A percentile compares a stretch with the other conserved stretches of the same genome.
Evolutionary conservation across 257 asterid species (phyloP).

Genomic region (Solanum infundibuliforme): DNA sequence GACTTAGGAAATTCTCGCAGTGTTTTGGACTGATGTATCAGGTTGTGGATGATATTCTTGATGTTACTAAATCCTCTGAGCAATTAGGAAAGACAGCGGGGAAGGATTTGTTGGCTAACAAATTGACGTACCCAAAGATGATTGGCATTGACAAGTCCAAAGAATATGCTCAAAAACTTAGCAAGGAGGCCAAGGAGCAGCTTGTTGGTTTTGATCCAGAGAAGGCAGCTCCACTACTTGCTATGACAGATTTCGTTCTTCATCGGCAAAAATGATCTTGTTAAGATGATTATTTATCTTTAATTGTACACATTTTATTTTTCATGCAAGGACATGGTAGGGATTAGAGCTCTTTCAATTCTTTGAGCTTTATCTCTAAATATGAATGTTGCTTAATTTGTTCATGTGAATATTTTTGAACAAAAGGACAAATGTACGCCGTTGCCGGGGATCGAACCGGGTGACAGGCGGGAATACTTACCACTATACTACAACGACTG

Average conservation of each 20-base stretch:
- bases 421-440: slow-evolving; percentile 1
- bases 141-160: slow-evolving; percentile 45
- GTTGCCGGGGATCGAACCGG: slow-evolving; percentile 36
- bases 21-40: slow-evolving; percentile 46
- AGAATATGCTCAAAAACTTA: slow-evolving; percentile 42
- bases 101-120: slow-evolving; percentile 44
- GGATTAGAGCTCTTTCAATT: not conserved
- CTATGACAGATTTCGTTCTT: slow-evolving; percentile 45
- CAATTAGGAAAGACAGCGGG: slow-evolving; percentile 59
- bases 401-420: too few species aligned
- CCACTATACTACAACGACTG: not conserved
- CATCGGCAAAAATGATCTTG: slow-evolving; percentile 23
- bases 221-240: slow-evolving; percentile 40
- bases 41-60: slow-evolving; percentile 53
- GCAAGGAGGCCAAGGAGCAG: slow-evolving; percentile 32
- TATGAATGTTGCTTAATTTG: too few species aligned
- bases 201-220: slow-evolving; percentile 33
- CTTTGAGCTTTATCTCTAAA: not conserved
- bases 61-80: slow-evolving; percentile 44
- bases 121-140: slow-evolving; percentile 49
- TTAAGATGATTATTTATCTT: not conserved
- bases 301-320: too few species aligned
- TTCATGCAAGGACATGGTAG: not conserved
- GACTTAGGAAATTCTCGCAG: slow-evolving; percentile 35
- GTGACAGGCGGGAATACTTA: slow-evolving; percentile 52